phyloP scores from a whole-genome alignment of 352 stramenopile species.

The Phytophthora pini region DNA sequence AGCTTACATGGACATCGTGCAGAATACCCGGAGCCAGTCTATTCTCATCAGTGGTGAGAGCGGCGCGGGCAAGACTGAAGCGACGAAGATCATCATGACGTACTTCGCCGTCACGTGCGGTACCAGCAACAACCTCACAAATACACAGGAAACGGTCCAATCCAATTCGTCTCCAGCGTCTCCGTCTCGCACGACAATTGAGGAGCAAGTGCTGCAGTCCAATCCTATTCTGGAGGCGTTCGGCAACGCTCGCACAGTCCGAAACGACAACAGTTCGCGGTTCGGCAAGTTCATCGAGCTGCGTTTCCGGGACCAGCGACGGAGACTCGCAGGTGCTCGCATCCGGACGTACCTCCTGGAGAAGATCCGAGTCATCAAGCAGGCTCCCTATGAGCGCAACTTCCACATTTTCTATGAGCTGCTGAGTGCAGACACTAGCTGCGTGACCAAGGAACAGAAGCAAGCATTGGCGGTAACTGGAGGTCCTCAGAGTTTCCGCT shows the following conservation, averaged over 20 bases:
- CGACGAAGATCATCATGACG: constrained; percentile 92
- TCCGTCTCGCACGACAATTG: constrained; percentile 50
- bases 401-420: constrained; percentile 93
- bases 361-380: constrained; percentile 92
- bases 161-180: constrained; percentile 25
- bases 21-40: constrained; percentile 73
- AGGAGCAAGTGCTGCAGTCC: constrained; percentile 89
- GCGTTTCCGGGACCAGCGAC: constrained; percentile 60
- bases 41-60: constrained; percentile 91
- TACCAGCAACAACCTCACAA: constrained; percentile 23
- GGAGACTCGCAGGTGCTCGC: constrained; percentile 63
- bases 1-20: constrained; percentile 76
- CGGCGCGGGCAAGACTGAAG: constrained; percentile 89
- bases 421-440: constrained; percentile 43
- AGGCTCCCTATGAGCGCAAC: constrained; percentile 78
- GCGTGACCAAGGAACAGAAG: constrained; percentile 36
- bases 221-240: constrained; percentile 93
- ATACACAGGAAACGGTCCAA: constrained; percentile 9
- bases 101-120: constrained; percentile 85
- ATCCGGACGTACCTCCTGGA: constrained; percentile 95
- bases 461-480: constrained; percentile 47
- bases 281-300: constrained; percentile 94
- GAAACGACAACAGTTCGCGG: constrained; percentile 91
- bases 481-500: constrained; percentile 50
- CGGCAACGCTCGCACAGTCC: constrained; percentile 86